phyloP scores from a whole-genome alignment of 495 filamentous ascomycete species.

The Trichocladium uniseriatum region DNA sequence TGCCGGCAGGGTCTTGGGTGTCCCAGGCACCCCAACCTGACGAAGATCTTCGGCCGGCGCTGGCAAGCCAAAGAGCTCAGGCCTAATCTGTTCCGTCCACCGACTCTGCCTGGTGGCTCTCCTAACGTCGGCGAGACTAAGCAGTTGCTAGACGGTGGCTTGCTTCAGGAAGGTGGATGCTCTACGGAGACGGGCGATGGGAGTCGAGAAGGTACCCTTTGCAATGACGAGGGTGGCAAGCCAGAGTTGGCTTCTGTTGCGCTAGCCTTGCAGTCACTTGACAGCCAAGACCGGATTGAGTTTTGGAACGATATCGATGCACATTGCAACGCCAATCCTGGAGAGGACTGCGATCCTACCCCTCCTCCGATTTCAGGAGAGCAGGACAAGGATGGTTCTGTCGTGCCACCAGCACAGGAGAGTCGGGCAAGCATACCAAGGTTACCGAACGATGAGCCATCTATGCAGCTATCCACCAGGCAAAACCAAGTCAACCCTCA shows the following conservation, averaged over 20 bases:
- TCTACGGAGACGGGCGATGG: conserved; percentile 1
- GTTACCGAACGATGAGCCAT: conserved; percentile 1
- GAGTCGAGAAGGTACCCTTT: background rate
- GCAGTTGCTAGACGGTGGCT: too few species aligned
- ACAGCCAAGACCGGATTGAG: too few species aligned
- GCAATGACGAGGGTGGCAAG: conserved; percentile 1
- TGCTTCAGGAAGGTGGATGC: too few species aligned
- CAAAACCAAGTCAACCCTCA: conserved; percentile 2
- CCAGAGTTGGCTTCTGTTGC: conserved; percentile 3
- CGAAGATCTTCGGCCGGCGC: background rate
- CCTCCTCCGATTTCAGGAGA: too few species aligned
- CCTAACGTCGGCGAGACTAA: too few species aligned
- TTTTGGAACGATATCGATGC: too few species aligned
- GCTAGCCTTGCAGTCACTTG: background rate
- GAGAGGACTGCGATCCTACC: background rate
- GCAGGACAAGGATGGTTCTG: background rate
- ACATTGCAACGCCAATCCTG: too few species aligned
- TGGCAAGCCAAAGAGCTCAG: too few species aligned
- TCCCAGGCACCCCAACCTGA: conserved; percentile 2
- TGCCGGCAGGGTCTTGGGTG: background rate
- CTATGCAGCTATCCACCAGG: conserved; percentile 11
- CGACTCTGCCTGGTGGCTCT: too few species aligned
- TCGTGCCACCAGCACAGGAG: conserved; percentile 2
- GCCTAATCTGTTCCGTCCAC: too few species aligned
- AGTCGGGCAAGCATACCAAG: conserved; percentile 7